Base-by-base conservation (phyloP, 495 filamentous ascomycete species). In the Evernia prunastri region DNA sequence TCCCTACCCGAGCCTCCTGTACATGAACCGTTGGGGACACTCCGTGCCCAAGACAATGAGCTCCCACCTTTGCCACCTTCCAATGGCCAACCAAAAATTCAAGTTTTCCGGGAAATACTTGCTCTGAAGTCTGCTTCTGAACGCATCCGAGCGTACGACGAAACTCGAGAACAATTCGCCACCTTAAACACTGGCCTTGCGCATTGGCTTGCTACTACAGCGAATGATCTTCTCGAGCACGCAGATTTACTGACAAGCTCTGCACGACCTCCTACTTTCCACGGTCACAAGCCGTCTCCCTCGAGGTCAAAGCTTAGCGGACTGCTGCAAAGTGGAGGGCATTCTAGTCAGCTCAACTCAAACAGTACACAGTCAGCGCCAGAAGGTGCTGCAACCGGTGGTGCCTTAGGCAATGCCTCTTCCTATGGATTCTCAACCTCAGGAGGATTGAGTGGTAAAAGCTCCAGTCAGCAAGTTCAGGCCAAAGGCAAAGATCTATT, bases 401-500 rank as follows among this genome's bases (percentile, higher is more conserved):
- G 75, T 69, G 12, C 73, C 68, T 37, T 71, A 76, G 56, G 76
- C 45, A 61, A 51, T 63, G 36, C 64, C 58, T 42, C 65, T 60
- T 42, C 70, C 23, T 68, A 71, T 58, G 70, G 71, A 12, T 71
- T 69, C 57, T 71, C 71, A 29, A 58, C 72, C 15, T 67, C 64
- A 20, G 58, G 43, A 47, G 62, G 64, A 31, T 58, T 69, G 43
- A 64, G 65, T 47, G 64, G 69, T 40, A 77, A 74, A 64, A 31
- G 72, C 18, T 71, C 73, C 23, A 70, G 61, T 40, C 73, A 76
- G 43, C 83, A 86, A 70, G 77, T 90, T 59, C 87, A 89, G 56
- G 79, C 83, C 25, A 89, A 89, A 76, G 86, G 92, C 68, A 96
- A 96, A 72, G 91, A 94, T 60, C 74, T 96, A 6, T 77, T 96